phyloP scores from a whole-genome alignment of 169 alveolate genomes.

The Theileria sp. region DNA sequence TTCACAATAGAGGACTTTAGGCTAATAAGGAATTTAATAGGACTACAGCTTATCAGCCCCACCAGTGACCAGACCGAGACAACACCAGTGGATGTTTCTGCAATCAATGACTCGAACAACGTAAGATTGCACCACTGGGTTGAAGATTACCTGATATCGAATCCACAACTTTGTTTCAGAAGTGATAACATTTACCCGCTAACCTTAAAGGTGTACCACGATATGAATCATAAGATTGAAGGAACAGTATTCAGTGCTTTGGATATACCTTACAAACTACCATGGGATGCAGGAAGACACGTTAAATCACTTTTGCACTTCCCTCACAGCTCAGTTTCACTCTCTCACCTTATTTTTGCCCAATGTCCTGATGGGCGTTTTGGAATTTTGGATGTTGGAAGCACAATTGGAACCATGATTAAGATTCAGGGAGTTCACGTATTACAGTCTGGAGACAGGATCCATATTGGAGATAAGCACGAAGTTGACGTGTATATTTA shows the following conservation, averaged over 20 bases:
- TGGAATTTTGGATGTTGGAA: slow-evolving; percentile 83
- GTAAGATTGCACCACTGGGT: slow-evolving; percentile 75
- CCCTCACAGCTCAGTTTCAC: slow-evolving; percentile 88
- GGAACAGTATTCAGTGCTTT: slow-evolving; percentile 68
- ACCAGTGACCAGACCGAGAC: slow-evolving; percentile 9
- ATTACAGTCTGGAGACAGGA: slow-evolving; percentile 75
- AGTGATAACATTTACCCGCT: slow-evolving; percentile 65
- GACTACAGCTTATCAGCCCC: slow-evolving; percentile 53
- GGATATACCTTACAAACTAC: slow-evolving; percentile 74
- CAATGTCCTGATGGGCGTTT: slow-evolving; percentile 62
- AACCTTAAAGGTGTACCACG: slow-evolving; percentile 68
- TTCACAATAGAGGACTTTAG: slow-evolving; percentile 71
- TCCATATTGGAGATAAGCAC: slow-evolving; percentile 82
- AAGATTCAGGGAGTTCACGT: slow-evolving; percentile 71
- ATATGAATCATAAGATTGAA: slow-evolving; percentile 74
- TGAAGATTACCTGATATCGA: slow-evolving; percentile 65
- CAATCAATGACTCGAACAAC: slow-evolving; percentile 9
- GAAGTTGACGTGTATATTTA: slow-evolving; percentile 74
- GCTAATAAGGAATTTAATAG: slow-evolving; percentile 66
- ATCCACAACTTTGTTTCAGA: slow-evolving; percentile 68
- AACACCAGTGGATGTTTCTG: slow-evolving; percentile 4
- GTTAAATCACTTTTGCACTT: slow-evolving; percentile 81
- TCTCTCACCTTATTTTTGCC: slow-evolving; percentile 81
- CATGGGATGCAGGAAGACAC: slow-evolving; percentile 91
- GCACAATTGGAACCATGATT: slow-evolving; percentile 89